Evolutionary conservation across 2,329 filamentous ascomycete genomes (phyloP).

Genomic region (Thielaviopsis cerberus): DNA sequence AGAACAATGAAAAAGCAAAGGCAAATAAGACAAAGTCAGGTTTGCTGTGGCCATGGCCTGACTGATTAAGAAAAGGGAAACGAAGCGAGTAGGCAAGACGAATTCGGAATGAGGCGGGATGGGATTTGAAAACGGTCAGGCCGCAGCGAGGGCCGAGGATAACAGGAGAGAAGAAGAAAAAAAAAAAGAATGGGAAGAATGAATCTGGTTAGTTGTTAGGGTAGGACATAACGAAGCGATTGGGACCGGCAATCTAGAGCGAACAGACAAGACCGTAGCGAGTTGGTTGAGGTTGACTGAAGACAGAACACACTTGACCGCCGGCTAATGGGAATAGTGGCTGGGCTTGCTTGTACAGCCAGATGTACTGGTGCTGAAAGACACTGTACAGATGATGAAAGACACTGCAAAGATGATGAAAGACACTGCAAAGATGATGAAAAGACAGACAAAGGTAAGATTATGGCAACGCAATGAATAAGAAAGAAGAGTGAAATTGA

Average conservation of each 20-base stretch:
- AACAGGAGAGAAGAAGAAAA: background rate
- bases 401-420: no score
- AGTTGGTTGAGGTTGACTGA: background rate
- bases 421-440: no score
- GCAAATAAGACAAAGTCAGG: background rate
- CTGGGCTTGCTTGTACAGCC: no score
- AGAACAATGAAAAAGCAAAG: background rate
- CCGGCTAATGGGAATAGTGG: no score
- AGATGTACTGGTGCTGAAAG: no score
- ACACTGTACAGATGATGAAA: no score
- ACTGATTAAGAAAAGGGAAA: background rate
- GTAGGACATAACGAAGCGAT: background rate
- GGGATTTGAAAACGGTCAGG: background rate
- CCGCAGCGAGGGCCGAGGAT: background rate
- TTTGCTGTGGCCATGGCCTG: background rate
- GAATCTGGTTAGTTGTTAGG: background rate
- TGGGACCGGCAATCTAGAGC: background rate
- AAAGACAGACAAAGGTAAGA: no score
- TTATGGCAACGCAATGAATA: no score
- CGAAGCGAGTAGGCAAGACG: background rate
- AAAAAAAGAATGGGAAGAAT: background rate
- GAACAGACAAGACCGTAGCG: background rate
- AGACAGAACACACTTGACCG: no score
- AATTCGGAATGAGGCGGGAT: background rate
- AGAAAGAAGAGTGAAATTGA: no score